Percentiles rank a stretch among this genome's conserved stretches.
Conservation (phyloP, 805 yeast species). For the Nakazawaea wickerhamii region DNA sequence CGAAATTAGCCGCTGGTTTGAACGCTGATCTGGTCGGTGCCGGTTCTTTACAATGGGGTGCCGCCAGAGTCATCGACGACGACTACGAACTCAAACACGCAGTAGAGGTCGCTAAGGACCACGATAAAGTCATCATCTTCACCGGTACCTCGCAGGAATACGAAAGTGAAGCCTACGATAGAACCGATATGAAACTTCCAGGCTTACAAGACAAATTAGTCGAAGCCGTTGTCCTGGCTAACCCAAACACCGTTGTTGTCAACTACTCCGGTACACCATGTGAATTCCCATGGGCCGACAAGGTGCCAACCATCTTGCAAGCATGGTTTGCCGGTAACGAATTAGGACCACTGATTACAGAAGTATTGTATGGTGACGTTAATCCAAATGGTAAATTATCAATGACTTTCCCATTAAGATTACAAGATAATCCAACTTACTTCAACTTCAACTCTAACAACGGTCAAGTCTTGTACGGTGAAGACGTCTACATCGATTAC, state of each 20-base stretch:
- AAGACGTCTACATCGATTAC: constrained; percentile 62
- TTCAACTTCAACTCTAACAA: constrained; percentile 44
- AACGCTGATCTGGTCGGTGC: constrained; percentile 26
- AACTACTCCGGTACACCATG: constrained; percentile 61
- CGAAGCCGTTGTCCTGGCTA: constrained; percentile 37
- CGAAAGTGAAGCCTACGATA: constrained; percentile 58
- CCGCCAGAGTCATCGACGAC: constrained; percentile 22
- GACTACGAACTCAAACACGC: constrained; percentile 35
- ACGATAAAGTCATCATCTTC: constrained; percentile 47
- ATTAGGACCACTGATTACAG: constrained; percentile 53
- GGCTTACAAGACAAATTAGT: constrained; percentile 41
- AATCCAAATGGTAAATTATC: constrained; percentile 59
- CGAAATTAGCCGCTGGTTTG: constrained; percentile 17
- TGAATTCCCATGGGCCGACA: constrained; percentile 44
- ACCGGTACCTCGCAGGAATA: constrained; percentile 50
- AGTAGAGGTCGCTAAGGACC: constrained; percentile 41
- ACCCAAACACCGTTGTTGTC: constrained; percentile 47
- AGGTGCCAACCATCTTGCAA: constrained; percentile 40
- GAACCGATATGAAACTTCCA: constrained; percentile 47
- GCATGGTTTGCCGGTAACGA: constrained; percentile 59
- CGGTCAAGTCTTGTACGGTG: constrained; percentile 56
- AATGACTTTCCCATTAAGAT: constrained; percentile 45
- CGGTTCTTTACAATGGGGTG: constrained; percentile 32
- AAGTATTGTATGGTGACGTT: constrained; percentile 52
- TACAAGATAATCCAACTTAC: constrained; percentile 53